These are phyloP conservation scores for Sclerotiophoma versabilis DNA, from an alignment of 2,329 filamentous ascomycete genomes.

Conservation along the genomic window DNA sequence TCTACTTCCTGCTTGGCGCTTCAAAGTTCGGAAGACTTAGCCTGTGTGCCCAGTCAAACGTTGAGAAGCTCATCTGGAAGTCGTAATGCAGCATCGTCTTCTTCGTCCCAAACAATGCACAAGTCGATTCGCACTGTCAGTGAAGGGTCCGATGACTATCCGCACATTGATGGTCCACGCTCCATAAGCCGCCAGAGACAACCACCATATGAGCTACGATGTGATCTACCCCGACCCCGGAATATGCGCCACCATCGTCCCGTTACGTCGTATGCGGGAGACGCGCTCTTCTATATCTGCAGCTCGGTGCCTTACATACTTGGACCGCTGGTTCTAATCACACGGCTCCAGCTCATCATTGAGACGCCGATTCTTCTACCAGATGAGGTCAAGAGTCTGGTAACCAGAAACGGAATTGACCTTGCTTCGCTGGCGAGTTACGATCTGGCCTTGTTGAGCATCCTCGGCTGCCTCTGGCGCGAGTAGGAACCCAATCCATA, in stretches of 20 bases:
- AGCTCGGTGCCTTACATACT: conserved; percentile 9
- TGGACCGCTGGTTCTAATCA: neutral
- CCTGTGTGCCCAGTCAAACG: neutral
- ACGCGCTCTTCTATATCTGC: conserved; percentile 5
- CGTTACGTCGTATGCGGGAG: conserved; percentile 6
- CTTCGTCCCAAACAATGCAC: neutral
- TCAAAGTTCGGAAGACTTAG: neutral
- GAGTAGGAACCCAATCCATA: conserved; percentile 8
- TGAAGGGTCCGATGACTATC: conserved; percentile 8
- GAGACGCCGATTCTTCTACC: conserved; percentile 2
- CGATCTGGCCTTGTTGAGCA: conserved; percentile 3
- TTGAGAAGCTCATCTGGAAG: neutral
- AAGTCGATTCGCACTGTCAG: neutral
- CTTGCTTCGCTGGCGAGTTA: neutral
- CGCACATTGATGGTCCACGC: conserved; percentile 3
- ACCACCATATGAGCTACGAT: neutral
- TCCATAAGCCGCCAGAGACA: neutral
- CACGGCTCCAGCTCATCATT: conserved; percentile 8
- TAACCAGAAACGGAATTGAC: neutral
- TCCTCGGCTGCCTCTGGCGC: conserved; percentile 10
- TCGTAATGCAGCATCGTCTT: neutral
- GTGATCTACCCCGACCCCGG: neutral
- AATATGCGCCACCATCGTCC: neutral
- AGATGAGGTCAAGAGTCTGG: neutral
- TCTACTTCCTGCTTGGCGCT: no score